These are phyloP conservation scores for Agroathelia rolfsii DNA, from an alignment of 1,284 basidiomycete genomes.

Conservation along the genomic window DNA sequence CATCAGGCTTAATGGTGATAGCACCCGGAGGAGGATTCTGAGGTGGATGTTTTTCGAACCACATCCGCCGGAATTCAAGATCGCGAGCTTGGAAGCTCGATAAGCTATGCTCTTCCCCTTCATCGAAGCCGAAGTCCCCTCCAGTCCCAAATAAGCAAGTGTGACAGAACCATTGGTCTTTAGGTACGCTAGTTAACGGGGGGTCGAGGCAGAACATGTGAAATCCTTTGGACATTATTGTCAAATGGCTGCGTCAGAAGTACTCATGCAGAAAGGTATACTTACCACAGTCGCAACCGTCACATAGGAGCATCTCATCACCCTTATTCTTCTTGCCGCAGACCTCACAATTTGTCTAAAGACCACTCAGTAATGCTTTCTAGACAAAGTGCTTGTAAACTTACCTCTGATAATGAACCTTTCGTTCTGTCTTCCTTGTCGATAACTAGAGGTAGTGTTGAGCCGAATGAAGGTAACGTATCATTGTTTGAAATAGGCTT, in stretches of 20 bases:
- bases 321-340: constrained; percentile 83
- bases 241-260: constrained; percentile 8
- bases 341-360: constrained; percentile 72
- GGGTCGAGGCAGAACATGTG: constrained; percentile 97
- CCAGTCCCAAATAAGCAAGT: constrained; percentile 88
- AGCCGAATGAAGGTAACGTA: constrained; percentile 23
- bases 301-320: constrained; percentile 90
- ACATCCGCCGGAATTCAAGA: constrained; percentile 76
- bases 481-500: constrained; percentile 6
- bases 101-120: constrained; percentile 92
- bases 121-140: constrained; percentile 98
- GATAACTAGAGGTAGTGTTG: constrained; percentile 36
- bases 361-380: background rate
- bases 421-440: too few relatives aligned
- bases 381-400: constrained; percentile 14
- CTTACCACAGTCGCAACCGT: constrained; percentile 92
- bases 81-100: constrained; percentile 90
- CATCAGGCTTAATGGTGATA: too few relatives aligned
- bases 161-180: constrained; percentile 95
- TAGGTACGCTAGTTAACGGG: constrained; percentile 75
- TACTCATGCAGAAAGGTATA: constrained; percentile 13
- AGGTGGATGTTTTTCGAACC: constrained; percentile 79
- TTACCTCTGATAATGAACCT: constrained; percentile 45
- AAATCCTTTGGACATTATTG: constrained; percentile 52
- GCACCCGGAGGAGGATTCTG: constrained; percentile 13